Conservation (phyloP, 2,329 filamentous ascomycete species). For the Talaromyces sp. region DNA sequence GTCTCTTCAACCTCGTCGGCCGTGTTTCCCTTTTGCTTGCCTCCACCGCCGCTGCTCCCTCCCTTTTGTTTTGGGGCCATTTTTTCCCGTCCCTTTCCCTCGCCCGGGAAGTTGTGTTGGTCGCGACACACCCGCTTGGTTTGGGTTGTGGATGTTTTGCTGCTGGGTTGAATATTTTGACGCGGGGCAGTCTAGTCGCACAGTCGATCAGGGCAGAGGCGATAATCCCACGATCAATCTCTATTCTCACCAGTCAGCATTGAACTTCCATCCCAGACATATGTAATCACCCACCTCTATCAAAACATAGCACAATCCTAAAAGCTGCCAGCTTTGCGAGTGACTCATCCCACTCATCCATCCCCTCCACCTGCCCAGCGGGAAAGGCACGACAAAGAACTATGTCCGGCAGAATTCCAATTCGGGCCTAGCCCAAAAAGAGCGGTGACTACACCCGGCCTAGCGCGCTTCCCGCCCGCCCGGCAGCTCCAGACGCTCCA, state of each 20-base stretch:
- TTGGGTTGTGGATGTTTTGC: background rate
- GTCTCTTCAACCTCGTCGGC: constrained; percentile 58
- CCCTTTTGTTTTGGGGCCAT: constrained; percentile 32
- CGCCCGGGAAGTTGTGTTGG: background rate
- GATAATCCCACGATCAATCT: background rate
- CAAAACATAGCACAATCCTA: background rate
- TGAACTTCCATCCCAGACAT: background rate
- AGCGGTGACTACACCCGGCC: background rate
- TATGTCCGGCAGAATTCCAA: background rate
- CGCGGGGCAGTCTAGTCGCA: background rate
- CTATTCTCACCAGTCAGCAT: background rate
- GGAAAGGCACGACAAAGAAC: background rate
- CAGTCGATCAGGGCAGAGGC: background rate
- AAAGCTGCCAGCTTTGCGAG: background rate
- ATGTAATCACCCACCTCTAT: background rate
- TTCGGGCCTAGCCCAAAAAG: background rate
- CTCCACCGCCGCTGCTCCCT: constrained; percentile 17
- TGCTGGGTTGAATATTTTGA: background rate
- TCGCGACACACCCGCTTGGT: background rate
- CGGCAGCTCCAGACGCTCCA: background rate
- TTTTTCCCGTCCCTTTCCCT: constrained; percentile 7
- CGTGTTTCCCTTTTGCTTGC: constrained; percentile 28
- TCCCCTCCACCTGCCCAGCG: background rate
- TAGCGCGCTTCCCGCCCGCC: background rate
- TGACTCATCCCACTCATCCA: background rate